phyloP scores from a whole-genome alignment of 768 basidiomycete species.

The Porphyrellus cyaneotinctus region DNA sequence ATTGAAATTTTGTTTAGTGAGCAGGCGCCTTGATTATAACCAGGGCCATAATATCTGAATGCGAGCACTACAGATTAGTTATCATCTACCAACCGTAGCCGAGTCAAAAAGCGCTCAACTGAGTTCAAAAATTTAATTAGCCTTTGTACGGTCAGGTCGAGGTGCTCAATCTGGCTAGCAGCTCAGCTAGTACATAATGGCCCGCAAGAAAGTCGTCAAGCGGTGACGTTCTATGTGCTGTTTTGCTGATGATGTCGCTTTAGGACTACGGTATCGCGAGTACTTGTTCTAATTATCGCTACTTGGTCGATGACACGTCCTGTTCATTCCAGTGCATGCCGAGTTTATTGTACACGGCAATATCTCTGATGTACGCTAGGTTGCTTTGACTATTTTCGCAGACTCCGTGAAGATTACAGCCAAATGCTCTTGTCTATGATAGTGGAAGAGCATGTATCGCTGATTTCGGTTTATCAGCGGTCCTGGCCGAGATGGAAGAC shows the following conservation, averaged over 20 bases:
- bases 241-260: constrained; percentile 26
- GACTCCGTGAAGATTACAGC: constrained; percentile 15
- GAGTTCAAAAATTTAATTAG: too few species aligned
- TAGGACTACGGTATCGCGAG: constrained; percentile 26
- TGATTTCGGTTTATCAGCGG: constrained; percentile 46
- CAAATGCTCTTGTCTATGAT: constrained; percentile 44
- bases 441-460: constrained; percentile 40
- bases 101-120: too few species aligned
- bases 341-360: constrained; percentile 24
- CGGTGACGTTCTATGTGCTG: too few species aligned
- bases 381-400: background rate
- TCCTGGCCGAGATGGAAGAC: constrained; percentile 34
- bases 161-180: too few species aligned
- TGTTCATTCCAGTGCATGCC: constrained; percentile 17
- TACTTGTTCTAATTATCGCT: background rate
- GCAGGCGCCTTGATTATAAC: constrained; percentile 3
- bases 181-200: too few species aligned
- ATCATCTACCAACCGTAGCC: too few species aligned
- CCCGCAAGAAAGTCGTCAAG: too few species aligned
- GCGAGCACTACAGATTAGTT: constrained; percentile 13
- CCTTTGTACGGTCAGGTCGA: too few species aligned
- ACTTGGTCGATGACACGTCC: background rate
- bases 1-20: constrained; percentile 9
- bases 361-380: constrained; percentile 25
- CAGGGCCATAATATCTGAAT: background rate